These are phyloP conservation scores for Whalleya microplaca DNA, from an alignment of 2,329 filamentous ascomycete genomes.

Conservation along the genomic window DNA sequence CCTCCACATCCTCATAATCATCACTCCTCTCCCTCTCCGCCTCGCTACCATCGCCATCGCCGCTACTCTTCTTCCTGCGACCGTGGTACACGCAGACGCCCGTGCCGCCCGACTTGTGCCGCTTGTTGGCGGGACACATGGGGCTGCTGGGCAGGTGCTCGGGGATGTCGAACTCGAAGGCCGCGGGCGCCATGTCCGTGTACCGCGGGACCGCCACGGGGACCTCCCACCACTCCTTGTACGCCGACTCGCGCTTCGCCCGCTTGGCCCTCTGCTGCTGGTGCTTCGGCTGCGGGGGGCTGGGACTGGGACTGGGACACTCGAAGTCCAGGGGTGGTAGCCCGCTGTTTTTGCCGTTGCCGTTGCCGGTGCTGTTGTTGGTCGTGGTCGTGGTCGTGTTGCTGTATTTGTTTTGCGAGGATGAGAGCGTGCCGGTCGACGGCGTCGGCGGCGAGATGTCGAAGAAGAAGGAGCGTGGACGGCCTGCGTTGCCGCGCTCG, in stretches of 20 bases:
- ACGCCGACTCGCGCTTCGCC: not conserved
- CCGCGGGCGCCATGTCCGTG: constrained; percentile 28
- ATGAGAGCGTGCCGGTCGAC: not conserved
- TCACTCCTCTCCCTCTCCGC: not conserved
- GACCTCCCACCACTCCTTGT: constrained; percentile 40
- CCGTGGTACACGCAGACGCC: constrained; percentile 57
- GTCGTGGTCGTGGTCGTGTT: not conserved
- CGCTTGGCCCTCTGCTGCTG: constrained; percentile 9
- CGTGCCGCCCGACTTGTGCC: constrained; percentile 48
- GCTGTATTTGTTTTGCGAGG: not conserved
- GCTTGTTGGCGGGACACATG: constrained; percentile 54
- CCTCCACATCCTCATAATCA: constrained; percentile 9
- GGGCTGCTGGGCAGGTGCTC: constrained; percentile 56
- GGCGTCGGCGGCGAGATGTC: constrained; percentile 40
- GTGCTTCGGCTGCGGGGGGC: not conserved
- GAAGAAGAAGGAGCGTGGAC: constrained; percentile 48
- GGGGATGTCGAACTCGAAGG: constrained; percentile 54
- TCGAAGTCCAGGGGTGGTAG: not conserved
- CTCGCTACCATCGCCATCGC: not conserved
- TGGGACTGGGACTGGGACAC: not conserved
- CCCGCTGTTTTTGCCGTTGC: not conserved
- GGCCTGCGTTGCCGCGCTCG: constrained; percentile 42
- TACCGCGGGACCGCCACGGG: constrained; percentile 27
- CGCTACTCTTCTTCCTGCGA: constrained; percentile 32
- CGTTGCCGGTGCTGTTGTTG: not conserved